phyloP scores from a whole-genome alignment of 2,329 filamentous ascomycete species.

The Tricladium varicosporioides region DNA sequence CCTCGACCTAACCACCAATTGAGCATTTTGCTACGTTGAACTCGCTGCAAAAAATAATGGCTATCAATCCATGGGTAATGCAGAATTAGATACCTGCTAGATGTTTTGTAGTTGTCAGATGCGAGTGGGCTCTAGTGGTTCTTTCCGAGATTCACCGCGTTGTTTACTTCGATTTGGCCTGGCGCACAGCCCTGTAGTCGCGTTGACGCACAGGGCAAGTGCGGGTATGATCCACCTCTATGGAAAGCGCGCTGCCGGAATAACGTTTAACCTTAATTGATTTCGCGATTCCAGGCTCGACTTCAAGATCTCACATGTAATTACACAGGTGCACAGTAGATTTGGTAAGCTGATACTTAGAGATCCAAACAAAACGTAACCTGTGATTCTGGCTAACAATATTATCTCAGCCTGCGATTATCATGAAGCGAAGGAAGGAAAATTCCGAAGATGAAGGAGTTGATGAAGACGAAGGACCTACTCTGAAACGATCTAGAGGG shows the following conservation, averaged over 20 bases:
- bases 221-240: constrained; percentile 14
- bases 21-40: constrained; percentile 26
- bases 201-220: not conserved
- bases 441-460: not conserved
- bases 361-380: no score
- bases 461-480: not conserved
- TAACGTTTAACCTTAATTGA: constrained; percentile 17
- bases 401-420: not conserved
- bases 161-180: not conserved
- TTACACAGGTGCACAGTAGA: no score
- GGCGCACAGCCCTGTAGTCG: constrained; percentile 1
- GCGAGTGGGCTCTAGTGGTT: not conserved
- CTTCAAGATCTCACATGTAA: no score
- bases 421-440: constrained; percentile 25
- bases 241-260: constrained; percentile 13
- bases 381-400: not conserved
- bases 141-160: not conserved
- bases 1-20: constrained; percentile 34
- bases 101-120: not conserved
- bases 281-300: not conserved
- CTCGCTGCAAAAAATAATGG: not conserved
- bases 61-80: not conserved
- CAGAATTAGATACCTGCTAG: not conserved
- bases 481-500: not conserved
- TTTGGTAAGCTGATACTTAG: no score